phyloP scores from a whole-genome alignment of 345 rosid species.

The Ailanthus altissimus region DNA sequence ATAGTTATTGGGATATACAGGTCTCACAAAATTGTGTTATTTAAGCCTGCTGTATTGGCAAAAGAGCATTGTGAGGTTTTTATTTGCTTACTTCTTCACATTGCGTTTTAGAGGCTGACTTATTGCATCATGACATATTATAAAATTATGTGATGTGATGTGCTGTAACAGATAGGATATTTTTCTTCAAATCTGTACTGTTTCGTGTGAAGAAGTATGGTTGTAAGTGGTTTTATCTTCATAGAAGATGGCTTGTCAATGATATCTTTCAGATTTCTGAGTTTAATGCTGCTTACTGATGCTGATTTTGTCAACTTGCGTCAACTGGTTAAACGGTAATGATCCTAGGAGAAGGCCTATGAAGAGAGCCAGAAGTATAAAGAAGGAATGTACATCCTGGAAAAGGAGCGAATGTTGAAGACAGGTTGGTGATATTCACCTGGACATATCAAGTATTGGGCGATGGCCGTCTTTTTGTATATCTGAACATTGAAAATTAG shows the following conservation, averaged over 20 bases:
- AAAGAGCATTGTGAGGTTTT: background rate
- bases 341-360: slow-evolving; percentile 43
- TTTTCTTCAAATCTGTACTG: background rate
- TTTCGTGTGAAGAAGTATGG: background rate
- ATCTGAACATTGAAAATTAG: background rate
- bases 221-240: background rate
- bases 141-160: background rate
- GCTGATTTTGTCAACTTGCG: background rate
- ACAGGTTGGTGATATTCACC: slow-evolving; percentile 38
- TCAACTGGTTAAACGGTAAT: background rate
- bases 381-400: slow-evolving; percentile 49
- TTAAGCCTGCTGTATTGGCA: background rate
- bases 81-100: background rate
- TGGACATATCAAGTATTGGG: background rate
- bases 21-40: background rate
- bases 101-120: background rate
- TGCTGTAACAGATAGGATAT: background rate
- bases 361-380: slow-evolving; percentile 47
- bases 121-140: background rate
- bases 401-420: slow-evolving; percentile 41
- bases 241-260: background rate
- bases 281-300: background rate
- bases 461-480: slow-evolving; percentile 4
- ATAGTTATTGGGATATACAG: background rate
- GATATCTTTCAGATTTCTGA: background rate